A percentile compares a stretch with the other conserved stretches of the same genome.
Conservation (phyloP, 495 filamentous ascomycete species). For the Hyaloscypha variabilis region DNA sequence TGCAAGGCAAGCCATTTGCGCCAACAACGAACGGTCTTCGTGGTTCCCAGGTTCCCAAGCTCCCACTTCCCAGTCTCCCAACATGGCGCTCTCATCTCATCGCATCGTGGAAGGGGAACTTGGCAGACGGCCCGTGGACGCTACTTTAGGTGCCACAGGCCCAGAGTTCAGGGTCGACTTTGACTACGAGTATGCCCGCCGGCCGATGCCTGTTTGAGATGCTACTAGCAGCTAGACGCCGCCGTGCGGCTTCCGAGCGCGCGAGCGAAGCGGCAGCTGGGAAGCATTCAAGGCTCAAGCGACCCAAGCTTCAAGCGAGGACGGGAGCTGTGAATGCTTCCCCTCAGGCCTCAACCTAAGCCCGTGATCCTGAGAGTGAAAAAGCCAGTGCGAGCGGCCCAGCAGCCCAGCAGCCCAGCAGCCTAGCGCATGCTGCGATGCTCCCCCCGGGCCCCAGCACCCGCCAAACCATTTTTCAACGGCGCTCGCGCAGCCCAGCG, state of each 20-base stretch:
- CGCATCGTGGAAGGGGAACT: background rate
- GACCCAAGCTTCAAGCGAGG: no score
- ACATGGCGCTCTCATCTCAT: background rate
- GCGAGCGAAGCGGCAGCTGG: background rate
- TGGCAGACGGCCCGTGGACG: slow-evolving; percentile 2
- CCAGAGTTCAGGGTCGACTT: background rate
- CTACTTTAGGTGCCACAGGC: background rate
- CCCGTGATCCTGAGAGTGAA: background rate
- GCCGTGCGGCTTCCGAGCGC: background rate
- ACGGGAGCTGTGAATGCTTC: no score
- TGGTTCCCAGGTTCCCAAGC: background rate
- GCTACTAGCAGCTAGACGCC: background rate
- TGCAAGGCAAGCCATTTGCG: background rate
- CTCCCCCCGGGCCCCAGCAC: background rate
- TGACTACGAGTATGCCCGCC: background rate
- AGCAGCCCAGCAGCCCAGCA: background rate
- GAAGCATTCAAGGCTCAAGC: background rate
- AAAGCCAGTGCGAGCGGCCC: background rate
- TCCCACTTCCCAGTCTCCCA: no score
- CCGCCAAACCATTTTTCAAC: slow-evolving; percentile 1
- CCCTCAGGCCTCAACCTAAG: background rate
- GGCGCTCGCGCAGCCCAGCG: slow-evolving; percentile 2
- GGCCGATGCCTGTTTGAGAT: background rate
- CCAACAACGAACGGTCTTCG: background rate
- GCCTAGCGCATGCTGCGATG: background rate